phyloP scores from a whole-genome alignment of 345 rosid species.

The Physaria fendleri region DNA sequence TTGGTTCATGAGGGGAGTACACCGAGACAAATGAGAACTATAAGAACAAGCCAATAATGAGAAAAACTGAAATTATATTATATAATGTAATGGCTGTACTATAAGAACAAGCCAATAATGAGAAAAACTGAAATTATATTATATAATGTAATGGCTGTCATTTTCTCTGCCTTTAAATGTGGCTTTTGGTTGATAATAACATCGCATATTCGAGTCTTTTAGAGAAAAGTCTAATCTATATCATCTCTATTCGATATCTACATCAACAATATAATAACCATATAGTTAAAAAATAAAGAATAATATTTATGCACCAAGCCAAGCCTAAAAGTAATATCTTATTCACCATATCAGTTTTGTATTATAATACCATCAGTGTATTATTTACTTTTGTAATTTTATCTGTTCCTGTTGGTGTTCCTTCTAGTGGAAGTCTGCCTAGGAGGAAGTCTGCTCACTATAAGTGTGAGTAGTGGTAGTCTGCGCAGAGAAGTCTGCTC shows the following conservation, averaged over 20 bases:
- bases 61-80: neutral
- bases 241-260: slow-evolving; percentile 18
- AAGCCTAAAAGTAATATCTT: slow-evolving; percentile 20
- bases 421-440: too few relatives aligned
- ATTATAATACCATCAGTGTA: too few relatives aligned
- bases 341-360: neutral
- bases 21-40: slow-evolving; percentile 8
- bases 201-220: slow-evolving; percentile 30
- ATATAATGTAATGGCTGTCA: slow-evolving; percentile 32
- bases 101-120: slow-evolving; percentile 16
- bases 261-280: slow-evolving; percentile 24
- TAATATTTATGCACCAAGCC: slow-evolving; percentile 14
- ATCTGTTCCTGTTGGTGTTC: too few relatives aligned
- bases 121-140: neutral
- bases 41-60: slow-evolving; percentile 14
- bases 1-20: slow-evolving; percentile 22
- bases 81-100: slow-evolving; percentile 30
- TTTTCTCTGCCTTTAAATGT: slow-evolving; percentile 33
- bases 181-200: slow-evolving; percentile 35
- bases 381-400: too few relatives aligned
- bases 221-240: slow-evolving; percentile 21
- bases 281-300: slow-evolving; percentile 4
- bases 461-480: too few relatives aligned
- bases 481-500: too few relatives aligned
- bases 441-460: too few relatives aligned